Evolutionary conservation across 1,139 yeast species (phyloP).

Genomic region (Torulaspora pretoriensis): DNA sequence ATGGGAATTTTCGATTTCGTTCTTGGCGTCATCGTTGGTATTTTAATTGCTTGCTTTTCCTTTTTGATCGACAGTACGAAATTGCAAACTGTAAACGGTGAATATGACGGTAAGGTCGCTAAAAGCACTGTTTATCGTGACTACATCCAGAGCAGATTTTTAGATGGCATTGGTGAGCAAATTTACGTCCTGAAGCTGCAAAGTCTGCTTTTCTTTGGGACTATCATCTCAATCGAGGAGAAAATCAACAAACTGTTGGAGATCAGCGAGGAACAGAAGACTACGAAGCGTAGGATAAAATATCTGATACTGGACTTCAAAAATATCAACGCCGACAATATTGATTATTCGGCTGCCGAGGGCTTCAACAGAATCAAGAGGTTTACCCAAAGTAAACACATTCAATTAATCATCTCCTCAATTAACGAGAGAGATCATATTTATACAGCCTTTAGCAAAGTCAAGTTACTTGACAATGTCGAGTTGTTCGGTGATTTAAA

Average conservation of each 20-base stretch:
- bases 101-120: conserved; percentile 84
- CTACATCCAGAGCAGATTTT: conserved; percentile 80
- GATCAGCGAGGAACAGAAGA: conserved; percentile 45
- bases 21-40: conserved; percentile 85
- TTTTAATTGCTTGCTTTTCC: conserved; percentile 83
- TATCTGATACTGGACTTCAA: conserved; percentile 82
- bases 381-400: conserved; percentile 61
- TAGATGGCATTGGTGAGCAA: conserved; percentile 84
- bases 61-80: conserved; percentile 90
- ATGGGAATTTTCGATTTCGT: conserved; percentile 98
- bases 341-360: conserved; percentile 95
- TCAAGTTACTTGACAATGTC: conserved; percentile 59
- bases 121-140: conserved; percentile 91
- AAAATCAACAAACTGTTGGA: conserved; percentile 60
- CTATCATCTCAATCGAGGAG: conserved; percentile 85
- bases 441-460: conserved; percentile 61
- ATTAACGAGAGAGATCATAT: conserved; percentile 63
- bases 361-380: conserved; percentile 87
- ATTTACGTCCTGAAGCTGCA: conserved; percentile 81
- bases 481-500: conserved; percentile 56
- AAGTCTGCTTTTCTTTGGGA: conserved; percentile 89
- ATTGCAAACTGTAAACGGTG: conserved; percentile 73
- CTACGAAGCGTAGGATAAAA: conserved; percentile 44
- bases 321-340: conserved; percentile 60
- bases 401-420: conserved; percentile 74